A percentile compares a stretch with the other conserved stretches of the same genome.
Conservation (phyloP, 1,284 basidiomycete genomes). For the Ganoderma boninense region DNA sequence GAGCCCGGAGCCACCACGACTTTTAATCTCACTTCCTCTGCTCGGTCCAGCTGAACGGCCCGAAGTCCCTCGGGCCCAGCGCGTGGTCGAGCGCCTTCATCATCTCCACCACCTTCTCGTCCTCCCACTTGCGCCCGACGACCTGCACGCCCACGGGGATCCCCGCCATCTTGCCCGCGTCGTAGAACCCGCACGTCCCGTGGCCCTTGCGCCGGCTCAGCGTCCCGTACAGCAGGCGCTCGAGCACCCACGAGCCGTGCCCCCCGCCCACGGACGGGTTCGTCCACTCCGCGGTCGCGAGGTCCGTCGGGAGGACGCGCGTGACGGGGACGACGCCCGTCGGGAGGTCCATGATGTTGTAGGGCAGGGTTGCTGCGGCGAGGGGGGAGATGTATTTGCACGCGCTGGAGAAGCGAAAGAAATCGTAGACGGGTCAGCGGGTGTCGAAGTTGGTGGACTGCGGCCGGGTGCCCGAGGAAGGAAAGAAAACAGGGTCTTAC, state of each 20-base stretch:
- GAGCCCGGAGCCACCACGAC: not conserved
- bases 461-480: constrained; percentile 42
- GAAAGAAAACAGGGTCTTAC: constrained; percentile 55
- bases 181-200: constrained; percentile 59
- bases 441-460: constrained; percentile 35
- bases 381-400: constrained; percentile 32
- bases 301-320: constrained; percentile 75
- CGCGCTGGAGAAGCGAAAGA: constrained; percentile 21
- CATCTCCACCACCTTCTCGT: constrained; percentile 85
- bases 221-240: constrained; percentile 61
- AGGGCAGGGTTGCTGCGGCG: constrained; percentile 50
- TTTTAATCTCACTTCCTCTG: constrained; percentile 18
- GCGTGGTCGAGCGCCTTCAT: constrained; percentile 84
- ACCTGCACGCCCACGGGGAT: constrained; percentile 88
- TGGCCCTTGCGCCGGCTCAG: constrained; percentile 37
- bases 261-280: constrained; percentile 44
- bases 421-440: constrained; percentile 46
- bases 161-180: constrained; percentile 77
- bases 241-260: constrained; percentile 62
- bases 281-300: constrained; percentile 64
- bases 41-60: constrained; percentile 43
- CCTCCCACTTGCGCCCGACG: constrained; percentile 81
- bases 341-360: constrained; percentile 83
- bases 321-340: constrained; percentile 86
- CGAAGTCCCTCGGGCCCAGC: constrained; percentile 43